Evolutionary conservation across 495 filamentous ascomycete genomes (phyloP).

Genomic region (Xylaria longipes): DNA sequence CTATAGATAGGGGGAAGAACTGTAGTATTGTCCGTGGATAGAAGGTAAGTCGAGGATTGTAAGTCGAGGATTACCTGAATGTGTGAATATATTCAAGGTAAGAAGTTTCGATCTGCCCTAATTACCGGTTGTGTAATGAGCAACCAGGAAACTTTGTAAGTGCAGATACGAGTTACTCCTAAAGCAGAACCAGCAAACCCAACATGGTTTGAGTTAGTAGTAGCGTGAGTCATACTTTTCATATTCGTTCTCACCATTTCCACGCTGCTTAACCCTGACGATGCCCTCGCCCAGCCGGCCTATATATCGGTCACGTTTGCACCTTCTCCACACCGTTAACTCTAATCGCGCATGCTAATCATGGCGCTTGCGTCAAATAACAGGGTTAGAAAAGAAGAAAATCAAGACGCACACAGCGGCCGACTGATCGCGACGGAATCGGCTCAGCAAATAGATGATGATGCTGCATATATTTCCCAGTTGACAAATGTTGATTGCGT

Average conservation of each 20-base stretch:
- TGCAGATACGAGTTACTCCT: neutral
- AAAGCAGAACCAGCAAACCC: neutral
- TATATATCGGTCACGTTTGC: neutral
- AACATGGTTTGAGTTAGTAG: neutral
- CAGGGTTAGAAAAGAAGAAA: too few relatives aligned
- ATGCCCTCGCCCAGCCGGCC: neutral
- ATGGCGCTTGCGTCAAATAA: too few relatives aligned
- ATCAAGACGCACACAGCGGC: too few relatives aligned
- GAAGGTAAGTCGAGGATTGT: too few relatives aligned
- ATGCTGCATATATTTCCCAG: too few relatives aligned
- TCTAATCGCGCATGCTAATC: too few relatives aligned
- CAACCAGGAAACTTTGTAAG: neutral
- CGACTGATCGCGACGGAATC: too few relatives aligned
- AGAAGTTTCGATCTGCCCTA: neutral
- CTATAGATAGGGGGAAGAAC: too few relatives aligned
- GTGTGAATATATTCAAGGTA: neutral
- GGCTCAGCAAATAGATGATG: too few relatives aligned
- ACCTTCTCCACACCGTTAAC: neutral
- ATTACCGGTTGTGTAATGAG: neutral
- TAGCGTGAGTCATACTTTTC: neutral
- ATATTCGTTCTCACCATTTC: neutral
- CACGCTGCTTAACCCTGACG: neutral
- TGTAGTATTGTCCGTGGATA: too few relatives aligned
- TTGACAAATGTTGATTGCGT: neutral
- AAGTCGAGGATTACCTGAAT: too few relatives aligned